These are phyloP conservation scores for Urostyla sp. DNA, from an alignment of 73 alveolate species.

Conservation along the genomic window DNA sequence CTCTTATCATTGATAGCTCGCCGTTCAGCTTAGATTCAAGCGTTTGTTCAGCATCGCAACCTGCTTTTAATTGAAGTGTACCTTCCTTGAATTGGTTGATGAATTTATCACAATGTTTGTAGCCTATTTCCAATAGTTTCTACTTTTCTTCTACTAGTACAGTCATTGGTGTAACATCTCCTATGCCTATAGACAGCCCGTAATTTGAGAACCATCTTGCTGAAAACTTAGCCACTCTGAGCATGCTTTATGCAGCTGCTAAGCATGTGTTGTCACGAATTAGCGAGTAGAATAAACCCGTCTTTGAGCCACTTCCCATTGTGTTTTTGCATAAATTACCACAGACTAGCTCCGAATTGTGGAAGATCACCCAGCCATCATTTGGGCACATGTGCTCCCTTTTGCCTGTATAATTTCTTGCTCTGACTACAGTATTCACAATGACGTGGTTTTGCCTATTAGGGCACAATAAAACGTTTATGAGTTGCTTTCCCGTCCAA, in stretches of 20 bases:
- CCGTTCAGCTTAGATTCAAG: constrained; percentile 87
- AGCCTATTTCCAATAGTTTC: constrained; percentile 73
- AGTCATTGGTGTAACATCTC: constrained; percentile 94
- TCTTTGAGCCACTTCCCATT: constrained; percentile 93
- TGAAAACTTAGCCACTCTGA: constrained; percentile 97
- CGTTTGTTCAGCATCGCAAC: constrained; percentile 93
- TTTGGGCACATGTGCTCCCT: constrained; percentile 95
- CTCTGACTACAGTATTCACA: constrained; percentile 92
- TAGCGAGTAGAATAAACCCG: constrained; percentile 90
- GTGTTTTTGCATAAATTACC: constrained; percentile 98
- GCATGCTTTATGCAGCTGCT: constrained; percentile 96
- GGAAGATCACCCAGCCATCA: constrained; percentile 98
- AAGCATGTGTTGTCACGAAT: constrained; percentile 90
- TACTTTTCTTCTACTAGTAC: constrained; percentile 73
- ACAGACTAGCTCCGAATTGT: constrained; percentile 93
- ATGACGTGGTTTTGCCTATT: constrained; percentile 82
- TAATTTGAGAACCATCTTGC: constrained; percentile 97
- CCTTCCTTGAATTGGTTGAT: constrained; percentile 82
- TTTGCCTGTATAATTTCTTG: constrained; percentile 83
- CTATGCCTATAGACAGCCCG: constrained; percentile 98
- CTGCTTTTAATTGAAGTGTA: constrained; percentile 85
- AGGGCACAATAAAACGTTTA: constrained; percentile 93
- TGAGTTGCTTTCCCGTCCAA: constrained; percentile 99
- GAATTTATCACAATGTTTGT: constrained; percentile 75
- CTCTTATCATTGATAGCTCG: constrained; percentile 74